A percentile compares a stretch with the other conserved stretches of the same genome.
Conservation (phyloP, 148 eudicot genomes). For the Diospyros kaki region DNA sequence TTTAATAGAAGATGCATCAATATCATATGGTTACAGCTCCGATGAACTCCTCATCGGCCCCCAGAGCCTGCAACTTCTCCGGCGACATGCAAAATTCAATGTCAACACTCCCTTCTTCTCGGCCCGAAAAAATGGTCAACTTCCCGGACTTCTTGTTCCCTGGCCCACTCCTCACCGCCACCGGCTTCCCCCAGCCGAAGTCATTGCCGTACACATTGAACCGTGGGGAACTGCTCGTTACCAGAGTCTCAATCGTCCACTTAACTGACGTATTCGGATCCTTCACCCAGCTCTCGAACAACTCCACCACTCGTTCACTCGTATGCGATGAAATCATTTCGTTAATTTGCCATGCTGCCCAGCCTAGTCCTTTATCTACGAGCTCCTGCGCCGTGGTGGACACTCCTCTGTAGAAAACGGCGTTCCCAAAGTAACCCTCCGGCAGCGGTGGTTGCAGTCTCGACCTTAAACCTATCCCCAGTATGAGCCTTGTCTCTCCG, state of each 20-base stretch:
- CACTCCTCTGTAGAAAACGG: background rate
- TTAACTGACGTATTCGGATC: background rate
- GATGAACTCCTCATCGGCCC: no score
- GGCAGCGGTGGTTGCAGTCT: background rate
- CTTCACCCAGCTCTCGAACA: background rate
- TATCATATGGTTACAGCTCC: no score
- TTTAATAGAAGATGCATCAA: no score
- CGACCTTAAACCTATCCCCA: constrained; percentile 10
- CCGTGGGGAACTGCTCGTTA: background rate
- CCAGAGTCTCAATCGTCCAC: background rate
- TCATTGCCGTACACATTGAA: no score
- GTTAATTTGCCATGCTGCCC: constrained; percentile 7
- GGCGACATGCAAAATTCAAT: background rate
- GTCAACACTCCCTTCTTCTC: constrained; percentile 5
- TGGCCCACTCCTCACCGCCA: background rate
- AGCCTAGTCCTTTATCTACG: background rate
- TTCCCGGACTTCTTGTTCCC: background rate
- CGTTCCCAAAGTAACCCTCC: constrained; percentile 9
- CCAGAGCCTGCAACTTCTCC: background rate
- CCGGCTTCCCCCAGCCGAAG: no score
- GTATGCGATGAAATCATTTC: background rate
- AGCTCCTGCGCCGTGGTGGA: background rate
- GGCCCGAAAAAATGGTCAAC: background rate
- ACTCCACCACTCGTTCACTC: background rate
- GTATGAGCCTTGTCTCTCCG: background rate